These are phyloP conservation scores for Saussurea involucrata DNA, from an alignment of 129 eudicot genomes.

Conservation along the genomic window DNA sequence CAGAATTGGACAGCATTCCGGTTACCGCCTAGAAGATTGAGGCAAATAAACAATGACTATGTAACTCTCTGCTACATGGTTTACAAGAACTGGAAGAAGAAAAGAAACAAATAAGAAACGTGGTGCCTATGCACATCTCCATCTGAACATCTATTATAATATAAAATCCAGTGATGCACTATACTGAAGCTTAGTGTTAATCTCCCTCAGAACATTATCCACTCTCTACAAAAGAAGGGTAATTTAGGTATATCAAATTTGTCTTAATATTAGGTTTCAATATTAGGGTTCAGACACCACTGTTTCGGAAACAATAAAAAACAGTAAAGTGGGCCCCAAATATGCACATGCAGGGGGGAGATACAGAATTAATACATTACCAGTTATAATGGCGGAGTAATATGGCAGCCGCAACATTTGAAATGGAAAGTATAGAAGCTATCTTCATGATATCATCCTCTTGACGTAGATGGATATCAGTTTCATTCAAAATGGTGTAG, in stretches of 20 bases:
- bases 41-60: conserved; percentile 12
- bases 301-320: neutral
- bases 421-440: conserved; percentile 71
- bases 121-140: neutral
- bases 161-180: neutral
- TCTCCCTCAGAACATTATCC: neutral
- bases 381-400: conserved; percentile 88
- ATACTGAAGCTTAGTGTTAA: neutral
- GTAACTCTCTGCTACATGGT: conserved; percentile 16
- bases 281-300: neutral
- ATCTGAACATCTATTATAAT: neutral
- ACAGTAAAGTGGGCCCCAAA: neutral
- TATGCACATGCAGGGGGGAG: neutral
- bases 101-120: conserved; percentile 4
- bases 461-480: conserved; percentile 66
- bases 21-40: conserved; percentile 26
- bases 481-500: conserved; percentile 70
- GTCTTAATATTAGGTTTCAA: neutral
- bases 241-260: neutral
- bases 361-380: conserved; percentile 31
- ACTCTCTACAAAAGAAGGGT: neutral
- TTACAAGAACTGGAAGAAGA: neutral
- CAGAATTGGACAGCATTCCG: conserved; percentile 13
- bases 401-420: conserved; percentile 70
- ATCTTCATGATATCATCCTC: conserved; percentile 72